Percentiles rank a stretch among this genome's conserved stretches.
Evolutionary conservation across 73 alveolate genomes (phyloP).

Genomic region (Paramecium sonneborni): DNA sequence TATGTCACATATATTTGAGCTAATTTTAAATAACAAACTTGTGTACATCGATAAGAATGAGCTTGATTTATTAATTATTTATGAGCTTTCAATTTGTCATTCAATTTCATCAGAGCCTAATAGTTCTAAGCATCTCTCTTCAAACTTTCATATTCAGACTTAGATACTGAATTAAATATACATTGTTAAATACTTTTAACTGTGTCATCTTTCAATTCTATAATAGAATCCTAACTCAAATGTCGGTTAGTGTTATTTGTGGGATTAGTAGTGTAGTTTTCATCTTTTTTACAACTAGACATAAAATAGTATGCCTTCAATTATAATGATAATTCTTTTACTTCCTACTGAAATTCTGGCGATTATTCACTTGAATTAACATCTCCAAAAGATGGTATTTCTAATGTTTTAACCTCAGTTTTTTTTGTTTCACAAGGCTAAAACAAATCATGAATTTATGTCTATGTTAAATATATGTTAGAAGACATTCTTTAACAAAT

Average conservation of each 20-base stretch:
- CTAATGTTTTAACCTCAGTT: background rate
- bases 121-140: background rate
- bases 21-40: background rate
- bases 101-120: background rate
- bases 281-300: background rate
- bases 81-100: background rate
- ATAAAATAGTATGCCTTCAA: background rate
- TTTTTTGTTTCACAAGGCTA: conserved; percentile 2
- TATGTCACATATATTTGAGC: background rate
- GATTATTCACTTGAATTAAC: background rate
- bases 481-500: background rate
- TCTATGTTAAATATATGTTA: background rate
- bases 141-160: background rate
- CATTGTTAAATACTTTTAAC: background rate
- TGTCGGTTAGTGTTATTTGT: background rate
- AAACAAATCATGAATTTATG: conserved; percentile 15
- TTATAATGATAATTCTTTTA: background rate
- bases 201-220: background rate
- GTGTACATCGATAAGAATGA: background rate
- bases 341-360: background rate
- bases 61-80: background rate
- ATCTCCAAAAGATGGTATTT: conserved; percentile 6
- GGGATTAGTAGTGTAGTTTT: background rate
- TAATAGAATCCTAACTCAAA: background rate
- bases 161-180: conserved; percentile 9